Evolutionary conservation across 441 rosid genomes (phyloP), one percentile per base, ranked within the genome.

Genomic region (Oxalis stricta): DNA sequence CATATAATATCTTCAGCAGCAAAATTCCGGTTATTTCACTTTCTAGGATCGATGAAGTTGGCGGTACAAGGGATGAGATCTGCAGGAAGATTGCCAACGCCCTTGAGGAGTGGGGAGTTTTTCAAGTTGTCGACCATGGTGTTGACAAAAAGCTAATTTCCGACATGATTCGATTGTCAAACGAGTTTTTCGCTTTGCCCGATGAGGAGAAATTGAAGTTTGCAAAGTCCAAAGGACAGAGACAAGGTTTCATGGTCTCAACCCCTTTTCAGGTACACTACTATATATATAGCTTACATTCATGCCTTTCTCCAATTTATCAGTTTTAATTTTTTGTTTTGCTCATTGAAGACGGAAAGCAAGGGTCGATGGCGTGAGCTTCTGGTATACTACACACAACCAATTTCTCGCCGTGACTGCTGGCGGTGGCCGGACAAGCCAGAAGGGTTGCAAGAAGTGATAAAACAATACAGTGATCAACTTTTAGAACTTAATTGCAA

Each of bases 401-500:
- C 97, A 14, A 18, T 67, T 3, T 61, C 63, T 17, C 60, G 10
- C 82, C 58, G 95, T 33, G 97, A 85, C 70, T 82, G 82, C 46
- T 79, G 92, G 2, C 47, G 97, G 59, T 89, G 97, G 95, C 97
- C 97, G 3, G 69, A 72, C 63, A 82, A 79, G 81, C 97, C 97
- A 0, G 86, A 76, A 36, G 92, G 72, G 0, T 89, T 95, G 97
- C 65, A 11, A 2, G 67, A 56, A 10, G 75, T 61, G 59, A 84
- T 92, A 1, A 53, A 70, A 52, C 59, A 76, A 48, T 89, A 89
- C 59, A 82, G 97, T 33, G 86, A 77, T 33, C 68, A 48, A 63
- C 61, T 89, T 17, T 82, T 84, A 92, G 69, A 60, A 2, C 63
- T 88, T 3, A 94, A 84, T 11, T 84, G 97, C 65, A 77, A 77